phyloP scores from a whole-genome alignment of 805 yeast genomes.

The Maudiozyma barnettii region DNA sequence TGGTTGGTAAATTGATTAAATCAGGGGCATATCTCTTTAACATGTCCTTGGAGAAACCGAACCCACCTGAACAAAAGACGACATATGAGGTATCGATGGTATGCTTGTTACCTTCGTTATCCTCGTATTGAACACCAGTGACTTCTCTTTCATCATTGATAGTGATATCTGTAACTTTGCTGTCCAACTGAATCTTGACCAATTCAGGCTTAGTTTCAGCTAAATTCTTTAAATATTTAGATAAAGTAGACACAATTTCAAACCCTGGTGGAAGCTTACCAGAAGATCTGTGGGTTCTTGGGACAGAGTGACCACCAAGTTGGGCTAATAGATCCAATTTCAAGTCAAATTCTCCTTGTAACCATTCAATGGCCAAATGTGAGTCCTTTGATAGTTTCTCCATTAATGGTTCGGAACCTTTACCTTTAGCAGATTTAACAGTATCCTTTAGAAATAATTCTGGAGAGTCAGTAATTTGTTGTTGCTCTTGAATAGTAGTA shows the following conservation, averaged over 20 bases:
- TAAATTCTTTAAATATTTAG: slow-evolving; percentile 30
- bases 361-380: slow-evolving; percentile 63
- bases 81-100: slow-evolving; percentile 28
- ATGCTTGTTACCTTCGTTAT: slow-evolving; percentile 19
- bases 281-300: slow-evolving; percentile 74
- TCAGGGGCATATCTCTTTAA: slow-evolving; percentile 40
- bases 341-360: slow-evolving; percentile 50
- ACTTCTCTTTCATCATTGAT: slow-evolving; percentile 27
- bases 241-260: slow-evolving; percentile 42
- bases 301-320: slow-evolving; percentile 73
- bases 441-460: slow-evolving; percentile 59
- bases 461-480: slow-evolving; percentile 45
- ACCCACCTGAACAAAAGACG: slow-evolving; percentile 54
- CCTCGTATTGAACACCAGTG: slow-evolving; percentile 35
- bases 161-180: slow-evolving; percentile 31
- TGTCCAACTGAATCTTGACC: slow-evolving; percentile 32
- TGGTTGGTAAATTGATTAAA: slow-evolving; percentile 38
- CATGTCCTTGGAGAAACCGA: slow-evolving; percentile 33
- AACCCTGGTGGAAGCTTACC: slow-evolving; percentile 50
- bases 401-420: slow-evolving; percentile 52
- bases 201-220: slow-evolving; percentile 22
- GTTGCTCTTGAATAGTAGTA: slow-evolving; percentile 48
- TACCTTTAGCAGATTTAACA: slow-evolving; percentile 49
- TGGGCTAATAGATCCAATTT: slow-evolving; percentile 63
- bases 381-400: slow-evolving; percentile 52